Conservation (phyloP, 805 yeast genomes). For the Candida wancherniae region DNA sequence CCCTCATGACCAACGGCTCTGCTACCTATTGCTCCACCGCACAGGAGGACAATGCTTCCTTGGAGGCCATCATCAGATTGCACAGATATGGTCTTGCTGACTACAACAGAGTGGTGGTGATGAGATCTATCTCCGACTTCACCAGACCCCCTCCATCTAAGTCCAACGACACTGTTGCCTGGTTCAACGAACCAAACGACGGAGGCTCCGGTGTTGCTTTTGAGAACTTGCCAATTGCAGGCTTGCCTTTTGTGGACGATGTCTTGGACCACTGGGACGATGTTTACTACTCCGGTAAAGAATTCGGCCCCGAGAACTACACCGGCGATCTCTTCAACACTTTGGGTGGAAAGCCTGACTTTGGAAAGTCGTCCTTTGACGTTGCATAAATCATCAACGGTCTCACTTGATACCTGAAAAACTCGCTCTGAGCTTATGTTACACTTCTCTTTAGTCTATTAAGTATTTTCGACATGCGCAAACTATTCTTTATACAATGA, state of each 20-base stretch:
- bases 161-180: constrained; percentile 42
- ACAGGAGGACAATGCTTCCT: constrained; percentile 64
- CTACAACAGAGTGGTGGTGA: constrained; percentile 50
- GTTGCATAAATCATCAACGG: constrained; percentile 19
- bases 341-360: constrained; percentile 42
- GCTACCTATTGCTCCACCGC: constrained; percentile 58
- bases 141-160: constrained; percentile 47
- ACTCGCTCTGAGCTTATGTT: too few species aligned
- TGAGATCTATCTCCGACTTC: constrained; percentile 61
- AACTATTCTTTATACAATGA: too few species aligned
- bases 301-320: constrained; percentile 46
- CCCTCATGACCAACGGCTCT: constrained; percentile 52
- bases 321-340: constrained; percentile 59
- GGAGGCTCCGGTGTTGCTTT: constrained; percentile 50
- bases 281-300: constrained; percentile 27
- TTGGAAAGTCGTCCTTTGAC: constrained; percentile 27
- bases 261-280: constrained; percentile 45
- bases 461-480: too few species aligned
- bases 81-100: constrained; percentile 52
- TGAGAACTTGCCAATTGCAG: constrained; percentile 50
- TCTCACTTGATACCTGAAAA: too few species aligned
- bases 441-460: too few species aligned
- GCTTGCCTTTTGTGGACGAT: constrained; percentile 51
- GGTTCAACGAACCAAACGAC: constrained; percentile 45
- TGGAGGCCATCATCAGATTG: constrained; percentile 55